These are phyloP conservation scores for Aureobasidium subglaciale DNA, from an alignment of 2,329 filamentous ascomycete species.

Conservation along the genomic window DNA sequence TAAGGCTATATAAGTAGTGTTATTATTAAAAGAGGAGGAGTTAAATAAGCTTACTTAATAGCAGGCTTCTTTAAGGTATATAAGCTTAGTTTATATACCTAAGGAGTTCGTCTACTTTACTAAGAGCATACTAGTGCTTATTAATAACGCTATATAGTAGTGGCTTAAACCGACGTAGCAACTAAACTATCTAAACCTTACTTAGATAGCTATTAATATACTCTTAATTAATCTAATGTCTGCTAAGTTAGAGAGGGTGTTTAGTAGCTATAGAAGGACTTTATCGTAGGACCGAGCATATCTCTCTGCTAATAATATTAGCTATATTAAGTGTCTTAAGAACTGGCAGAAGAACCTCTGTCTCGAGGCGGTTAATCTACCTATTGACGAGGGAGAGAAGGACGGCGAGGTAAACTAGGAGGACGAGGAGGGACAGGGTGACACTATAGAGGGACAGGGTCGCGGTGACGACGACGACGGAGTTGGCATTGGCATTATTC, in stretches of 20 bases:
- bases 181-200: neutral
- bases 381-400: neutral
- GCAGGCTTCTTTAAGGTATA: neutral
- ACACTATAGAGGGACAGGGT: neutral
- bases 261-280: neutral
- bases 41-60: neutral
- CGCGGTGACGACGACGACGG: neutral
- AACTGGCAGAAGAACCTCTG: conserved; percentile 3
- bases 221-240: neutral
- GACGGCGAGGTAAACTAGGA: neutral
- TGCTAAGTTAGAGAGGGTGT: neutral
- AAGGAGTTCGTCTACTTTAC: neutral
- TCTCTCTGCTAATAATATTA: neutral
- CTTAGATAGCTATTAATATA: neutral
- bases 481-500: conserved; percentile 1
- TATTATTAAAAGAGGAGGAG: neutral
- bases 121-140: neutral
- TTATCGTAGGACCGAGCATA: neutral
- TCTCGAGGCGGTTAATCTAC: neutral
- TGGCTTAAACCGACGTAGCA: neutral
- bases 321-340: neutral
- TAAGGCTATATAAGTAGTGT: neutral
- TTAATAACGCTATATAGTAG: neutral
- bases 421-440: neutral
- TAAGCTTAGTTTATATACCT: neutral